A percentile compares a stretch with the other conserved stretches of the same genome.
phyloP scores from a whole-genome alignment of 345 rosid species.

The Boechera stricta region DNA sequence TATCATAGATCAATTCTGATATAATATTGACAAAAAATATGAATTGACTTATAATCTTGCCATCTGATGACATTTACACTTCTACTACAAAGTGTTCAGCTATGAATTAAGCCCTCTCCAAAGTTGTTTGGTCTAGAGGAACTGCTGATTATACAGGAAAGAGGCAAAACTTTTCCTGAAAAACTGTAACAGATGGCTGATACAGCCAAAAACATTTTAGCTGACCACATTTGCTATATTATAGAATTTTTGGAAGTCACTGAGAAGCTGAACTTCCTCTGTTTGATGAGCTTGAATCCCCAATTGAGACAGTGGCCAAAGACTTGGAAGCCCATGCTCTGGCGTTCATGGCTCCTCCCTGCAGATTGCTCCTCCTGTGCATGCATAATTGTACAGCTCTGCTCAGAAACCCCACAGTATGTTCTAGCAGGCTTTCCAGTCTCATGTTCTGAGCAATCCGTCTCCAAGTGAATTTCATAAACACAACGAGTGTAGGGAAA shows the following conservation, averaged over 20 bases:
- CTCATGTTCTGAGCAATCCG: slow-evolving; percentile 54
- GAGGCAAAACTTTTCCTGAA: slow-evolving; percentile 17
- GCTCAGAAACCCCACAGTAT: slow-evolving; percentile 62
- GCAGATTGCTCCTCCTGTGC: slow-evolving; percentile 76
- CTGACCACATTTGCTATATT: slow-evolving; percentile 3
- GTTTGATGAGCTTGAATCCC: slow-evolving; percentile 77
- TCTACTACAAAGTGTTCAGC: slow-evolving; percentile 37
- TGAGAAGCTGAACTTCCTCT: slow-evolving; percentile 46
- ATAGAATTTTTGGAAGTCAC: slow-evolving; percentile 11
- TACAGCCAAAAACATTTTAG: slow-evolving; percentile 33
- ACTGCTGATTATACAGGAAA: slow-evolving; percentile 34
- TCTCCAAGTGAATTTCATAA: slow-evolving; percentile 59
- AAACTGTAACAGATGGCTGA: slow-evolving; percentile 20
- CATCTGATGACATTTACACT: slow-evolving; percentile 38
- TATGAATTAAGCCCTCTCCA: slow-evolving; percentile 23
- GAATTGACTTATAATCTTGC: slow-evolving; percentile 24
- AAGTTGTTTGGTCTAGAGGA: slow-evolving; percentile 20
- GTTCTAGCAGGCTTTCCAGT: slow-evolving; percentile 66
- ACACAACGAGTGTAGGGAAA: slow-evolving; percentile 55
- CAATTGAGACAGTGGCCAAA: slow-evolving; percentile 87
- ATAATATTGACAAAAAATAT: slow-evolving; percentile 24
- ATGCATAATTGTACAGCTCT: slow-evolving; percentile 56
- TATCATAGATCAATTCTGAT: slow-evolving; percentile 4
- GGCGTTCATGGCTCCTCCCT: slow-evolving; percentile 91
- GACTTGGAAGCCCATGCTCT: slow-evolving; percentile 95